phyloP scores from a whole-genome alignment of 192 early-diverging fungal genomes.

The Phycomyces blakesleeanus region DNA sequence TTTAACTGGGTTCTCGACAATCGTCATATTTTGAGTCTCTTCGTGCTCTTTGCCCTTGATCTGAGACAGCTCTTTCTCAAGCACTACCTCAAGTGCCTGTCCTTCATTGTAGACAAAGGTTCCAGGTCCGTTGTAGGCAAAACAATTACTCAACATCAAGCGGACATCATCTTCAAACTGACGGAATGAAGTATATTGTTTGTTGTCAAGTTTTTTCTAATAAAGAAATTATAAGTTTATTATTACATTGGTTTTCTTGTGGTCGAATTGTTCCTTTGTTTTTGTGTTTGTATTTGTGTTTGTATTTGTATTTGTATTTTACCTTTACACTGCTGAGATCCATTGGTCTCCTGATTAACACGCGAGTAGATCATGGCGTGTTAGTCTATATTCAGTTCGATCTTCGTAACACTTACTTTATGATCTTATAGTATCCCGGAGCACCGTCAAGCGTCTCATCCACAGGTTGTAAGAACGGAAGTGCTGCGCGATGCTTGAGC shows the following conservation, averaged over 20 bases:
- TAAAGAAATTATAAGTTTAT: background rate
- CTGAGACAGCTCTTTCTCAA: constrained; percentile 45
- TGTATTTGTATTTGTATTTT: background rate
- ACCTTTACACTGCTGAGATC: constrained; percentile 49
- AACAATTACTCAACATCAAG: constrained; percentile 56
- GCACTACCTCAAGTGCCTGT: constrained; percentile 43
- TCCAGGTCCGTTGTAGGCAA: constrained; percentile 57
- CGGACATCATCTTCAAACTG: constrained; percentile 52
- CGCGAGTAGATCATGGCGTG: constrained; percentile 22
- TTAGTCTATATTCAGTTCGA: constrained; percentile 26
- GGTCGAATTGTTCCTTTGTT: background rate
- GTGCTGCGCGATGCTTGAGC: constrained; percentile 44
- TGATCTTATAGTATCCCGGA: constrained; percentile 59
- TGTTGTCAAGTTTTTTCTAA: constrained; percentile 37
- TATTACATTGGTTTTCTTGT: background rate
- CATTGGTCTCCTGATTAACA: constrained; percentile 46
- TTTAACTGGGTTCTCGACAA: constrained; percentile 40
- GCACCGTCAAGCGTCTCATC: constrained; percentile 52
- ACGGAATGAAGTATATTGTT: constrained; percentile 36
- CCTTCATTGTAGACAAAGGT: constrained; percentile 62
- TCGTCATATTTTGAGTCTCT: constrained; percentile 43
- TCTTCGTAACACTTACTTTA: constrained; percentile 29
- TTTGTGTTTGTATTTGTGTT: too few relatives aligned
- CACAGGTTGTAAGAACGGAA: constrained; percentile 60
- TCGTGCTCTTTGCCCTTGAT: constrained; percentile 30